These are phyloP conservation scores for Bocquillonia castaneifolia DNA, from an alignment of 441 rosid genomes.

Conservation along the genomic window DNA sequence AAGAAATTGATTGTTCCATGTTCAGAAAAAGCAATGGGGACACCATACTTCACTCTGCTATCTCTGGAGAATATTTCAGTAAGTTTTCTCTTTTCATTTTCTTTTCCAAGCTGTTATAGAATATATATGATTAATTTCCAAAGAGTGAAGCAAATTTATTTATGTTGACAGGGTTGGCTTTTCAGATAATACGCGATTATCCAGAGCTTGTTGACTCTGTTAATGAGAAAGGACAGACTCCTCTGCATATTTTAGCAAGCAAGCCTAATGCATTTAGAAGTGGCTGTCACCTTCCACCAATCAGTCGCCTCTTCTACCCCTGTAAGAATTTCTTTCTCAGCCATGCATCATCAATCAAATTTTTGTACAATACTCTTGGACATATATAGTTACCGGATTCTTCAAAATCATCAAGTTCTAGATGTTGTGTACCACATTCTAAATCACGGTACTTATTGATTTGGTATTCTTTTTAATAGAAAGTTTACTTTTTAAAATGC, in stretches of 20 bases:
- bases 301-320: constrained; percentile 8
- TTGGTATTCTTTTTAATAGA: too few relatives aligned
- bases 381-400: too few relatives aligned
- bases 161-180: constrained; percentile 17
- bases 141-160: neutral
- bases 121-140: too few relatives aligned
- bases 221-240: constrained; percentile 9
- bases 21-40: constrained; percentile 17
- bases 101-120: too few relatives aligned
- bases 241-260: constrained; percentile 23
- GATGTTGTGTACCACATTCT: too few relatives aligned
- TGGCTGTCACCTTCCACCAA: neutral
- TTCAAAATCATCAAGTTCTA: too few relatives aligned
- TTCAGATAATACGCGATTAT: constrained; percentile 13
- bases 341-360: too few relatives aligned
- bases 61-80: constrained; percentile 34
- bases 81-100: neutral
- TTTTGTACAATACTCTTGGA: too few relatives aligned
- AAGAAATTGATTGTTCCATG: neutral
- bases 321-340: too few relatives aligned
- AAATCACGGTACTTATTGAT: too few relatives aligned
- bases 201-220: constrained; percentile 3
- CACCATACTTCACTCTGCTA: constrained; percentile 40
- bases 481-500: too few relatives aligned
- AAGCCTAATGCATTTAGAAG: constrained; percentile 20